A percentile compares a stretch with the other conserved stretches of the same genome.
phyloP scores from a whole-genome alignment of 73 alveolate species.

The Paramecium biaurelia region DNA sequence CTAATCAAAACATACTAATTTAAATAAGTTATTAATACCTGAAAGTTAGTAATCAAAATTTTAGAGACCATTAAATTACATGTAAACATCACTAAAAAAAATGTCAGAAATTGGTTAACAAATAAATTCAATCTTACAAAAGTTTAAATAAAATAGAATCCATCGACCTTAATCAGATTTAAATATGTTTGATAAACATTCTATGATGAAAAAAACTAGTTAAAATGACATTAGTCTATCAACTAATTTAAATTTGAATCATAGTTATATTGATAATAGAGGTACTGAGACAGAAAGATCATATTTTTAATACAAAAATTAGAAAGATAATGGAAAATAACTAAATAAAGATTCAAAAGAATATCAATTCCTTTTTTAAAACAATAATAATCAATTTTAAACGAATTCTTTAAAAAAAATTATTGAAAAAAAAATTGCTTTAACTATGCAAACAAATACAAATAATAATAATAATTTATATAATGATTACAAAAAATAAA shows the following conservation, averaged over 20 bases:
- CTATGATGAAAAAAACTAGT: conserved; percentile 45
- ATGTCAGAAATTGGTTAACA: conserved; percentile 30
- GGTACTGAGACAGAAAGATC: conserved; percentile 51
- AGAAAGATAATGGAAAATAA: neutral
- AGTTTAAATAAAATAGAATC: neutral
- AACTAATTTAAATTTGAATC: conserved; percentile 14
- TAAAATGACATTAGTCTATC: conserved; percentile 36
- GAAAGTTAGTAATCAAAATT: neutral
- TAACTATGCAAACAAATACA: neutral
- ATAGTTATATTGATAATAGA: conserved; percentile 31
- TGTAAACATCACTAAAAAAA: conserved; percentile 6
- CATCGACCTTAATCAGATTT: conserved; percentile 28
- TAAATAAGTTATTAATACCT: neutral
- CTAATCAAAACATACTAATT: neutral
- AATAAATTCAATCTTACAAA: neutral
- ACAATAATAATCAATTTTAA: neutral
- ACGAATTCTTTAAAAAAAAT: conserved; percentile 8
- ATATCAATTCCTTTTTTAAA: neutral
- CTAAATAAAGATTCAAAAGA: neutral
- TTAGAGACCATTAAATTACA: neutral
- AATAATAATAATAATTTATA: neutral
- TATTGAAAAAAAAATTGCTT: neutral
- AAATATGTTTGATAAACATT: conserved; percentile 4
- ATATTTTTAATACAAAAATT: conserved; percentile 7
- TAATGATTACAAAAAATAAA: neutral